Percentiles rank a stretch among this genome's conserved stretches.
These are phyloP conservation scores for Pythium scleroteichum DNA, from an alignment of 352 stramenopile species.

Conservation along the genomic window DNA sequence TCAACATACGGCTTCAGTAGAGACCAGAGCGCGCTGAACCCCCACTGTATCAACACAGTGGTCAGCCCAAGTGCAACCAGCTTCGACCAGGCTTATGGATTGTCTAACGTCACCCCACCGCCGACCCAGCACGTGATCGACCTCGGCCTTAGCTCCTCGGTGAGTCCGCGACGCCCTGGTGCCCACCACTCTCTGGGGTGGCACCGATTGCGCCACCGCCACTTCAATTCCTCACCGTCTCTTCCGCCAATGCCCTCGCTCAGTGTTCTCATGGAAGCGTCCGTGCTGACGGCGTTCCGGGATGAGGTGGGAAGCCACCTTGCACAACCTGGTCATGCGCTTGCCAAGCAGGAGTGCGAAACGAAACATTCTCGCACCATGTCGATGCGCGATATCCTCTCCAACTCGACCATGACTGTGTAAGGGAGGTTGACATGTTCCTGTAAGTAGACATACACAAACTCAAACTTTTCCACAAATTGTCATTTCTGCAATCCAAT, in stretches of 20 bases:
- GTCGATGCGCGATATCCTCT: slow-evolving; percentile 73
- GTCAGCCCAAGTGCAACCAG: slow-evolving; percentile 12
- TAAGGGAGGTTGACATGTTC: too few relatives aligned
- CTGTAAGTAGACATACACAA: too few relatives aligned
- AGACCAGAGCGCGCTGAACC: background rate
- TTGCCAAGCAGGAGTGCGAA: too few relatives aligned
- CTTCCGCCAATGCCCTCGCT: slow-evolving; percentile 45
- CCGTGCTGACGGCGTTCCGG: slow-evolving; percentile 64
- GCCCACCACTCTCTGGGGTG: background rate
- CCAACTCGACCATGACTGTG: slow-evolving; percentile 30
- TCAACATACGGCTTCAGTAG: slow-evolving; percentile 16
- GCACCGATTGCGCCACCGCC: too few relatives aligned
- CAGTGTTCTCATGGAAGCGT: slow-evolving; percentile 70
- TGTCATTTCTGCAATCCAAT: too few relatives aligned
- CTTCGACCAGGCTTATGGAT: slow-evolving; percentile 1
- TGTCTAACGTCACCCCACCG: slow-evolving; percentile 43
- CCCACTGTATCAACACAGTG: slow-evolving; percentile 16
- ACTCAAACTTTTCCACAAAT: too few relatives aligned
- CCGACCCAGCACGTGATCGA: slow-evolving; percentile 43
- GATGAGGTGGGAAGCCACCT: slow-evolving; percentile 32
- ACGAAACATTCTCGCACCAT: slow-evolving; percentile 34
- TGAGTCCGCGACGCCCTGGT: slow-evolving; percentile 10
- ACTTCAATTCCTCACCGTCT: slow-evolving; percentile 2
- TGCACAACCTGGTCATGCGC: background rate
- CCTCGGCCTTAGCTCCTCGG: slow-evolving; percentile 34